phyloP scores from a whole-genome alignment of 2,329 filamentous ascomycete species.

The Trichoderma endophyticum region DNA sequence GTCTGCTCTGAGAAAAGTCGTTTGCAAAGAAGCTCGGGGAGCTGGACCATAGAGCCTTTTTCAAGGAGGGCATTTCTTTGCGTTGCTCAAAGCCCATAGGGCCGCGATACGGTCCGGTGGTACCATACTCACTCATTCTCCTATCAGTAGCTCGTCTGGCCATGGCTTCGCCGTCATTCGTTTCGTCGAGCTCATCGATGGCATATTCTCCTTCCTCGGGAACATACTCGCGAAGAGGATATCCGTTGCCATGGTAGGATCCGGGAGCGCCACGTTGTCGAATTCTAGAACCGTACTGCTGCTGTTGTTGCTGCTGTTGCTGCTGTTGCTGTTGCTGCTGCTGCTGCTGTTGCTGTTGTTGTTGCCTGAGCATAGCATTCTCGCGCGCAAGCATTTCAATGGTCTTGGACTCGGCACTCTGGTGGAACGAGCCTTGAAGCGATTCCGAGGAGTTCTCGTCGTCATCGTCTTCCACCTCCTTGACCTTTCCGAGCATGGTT shows the following conservation, averaged over 20 bases:
- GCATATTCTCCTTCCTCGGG: slow-evolving; percentile 67
- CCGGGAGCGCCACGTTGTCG: slow-evolving; percentile 58
- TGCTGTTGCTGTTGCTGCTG: slow-evolving; percentile 43
- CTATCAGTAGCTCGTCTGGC: slow-evolving; percentile 46
- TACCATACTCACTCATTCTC: slow-evolving; percentile 57
- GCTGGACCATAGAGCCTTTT: slow-evolving; percentile 69
- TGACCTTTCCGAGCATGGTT: slow-evolving; percentile 62
- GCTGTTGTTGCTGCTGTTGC: slow-evolving; percentile 45
- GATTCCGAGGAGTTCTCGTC: slow-evolving; percentile 55
- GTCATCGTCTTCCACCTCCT: slow-evolving; percentile 67
- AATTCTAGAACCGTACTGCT: slow-evolving; percentile 53
- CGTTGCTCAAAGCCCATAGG: slow-evolving; percentile 56
- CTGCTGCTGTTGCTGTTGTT: slow-evolving; percentile 44
- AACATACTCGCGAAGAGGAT: slow-evolving; percentile 57
- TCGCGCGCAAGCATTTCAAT: slow-evolving; percentile 62
- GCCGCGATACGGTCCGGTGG: slow-evolving; percentile 44
- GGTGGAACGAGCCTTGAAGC: slow-evolving; percentile 48
- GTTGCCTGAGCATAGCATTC: slow-evolving; percentile 59
- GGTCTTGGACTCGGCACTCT: slow-evolving; percentile 57
- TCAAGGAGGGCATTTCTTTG: slow-evolving; percentile 58
- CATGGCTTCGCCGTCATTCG: slow-evolving; percentile 50
- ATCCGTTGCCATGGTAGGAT: slow-evolving; percentile 55
- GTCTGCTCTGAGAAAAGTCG: slow-evolving; percentile 68
- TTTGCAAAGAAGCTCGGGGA: slow-evolving; percentile 63
- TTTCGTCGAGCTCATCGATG: slow-evolving; percentile 68